Conservation (phyloP, 2,329 filamentous ascomycete species). For the Bretziella fagacearum region DNA sequence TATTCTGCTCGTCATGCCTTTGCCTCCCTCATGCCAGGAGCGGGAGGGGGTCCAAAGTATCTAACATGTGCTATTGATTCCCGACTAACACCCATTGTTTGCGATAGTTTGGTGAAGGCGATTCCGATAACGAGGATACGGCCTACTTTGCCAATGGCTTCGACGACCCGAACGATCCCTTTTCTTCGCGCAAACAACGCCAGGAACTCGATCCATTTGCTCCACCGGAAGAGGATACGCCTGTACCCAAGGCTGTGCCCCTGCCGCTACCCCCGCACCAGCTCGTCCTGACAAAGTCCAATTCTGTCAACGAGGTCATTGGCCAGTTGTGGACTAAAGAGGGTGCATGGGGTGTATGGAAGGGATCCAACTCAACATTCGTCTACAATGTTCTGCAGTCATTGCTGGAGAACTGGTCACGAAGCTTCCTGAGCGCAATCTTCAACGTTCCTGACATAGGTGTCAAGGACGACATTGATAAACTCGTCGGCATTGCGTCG, state of each 20-base stretch:
- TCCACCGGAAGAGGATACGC: slow-evolving; percentile 9
- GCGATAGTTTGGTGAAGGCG: slow-evolving; percentile 19
- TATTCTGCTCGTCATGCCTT: too few species aligned
- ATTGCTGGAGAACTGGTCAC: slow-evolving; percentile 79
- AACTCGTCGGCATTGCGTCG: slow-evolving; percentile 54
- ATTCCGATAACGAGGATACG: slow-evolving; percentile 60
- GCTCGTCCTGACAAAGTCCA: slow-evolving; percentile 53
- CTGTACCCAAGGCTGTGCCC: slow-evolving; percentile 17
- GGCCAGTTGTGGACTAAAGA: slow-evolving; percentile 79
- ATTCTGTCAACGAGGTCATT: slow-evolving; percentile 74
- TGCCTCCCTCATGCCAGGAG: background rate
- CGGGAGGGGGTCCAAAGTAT: background rate
- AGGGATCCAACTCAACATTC: slow-evolving; percentile 81
- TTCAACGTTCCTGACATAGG: slow-evolving; percentile 78
- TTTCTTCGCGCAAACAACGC: slow-evolving; percentile 8
- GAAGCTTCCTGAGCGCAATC: slow-evolving; percentile 76
- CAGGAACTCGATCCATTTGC: slow-evolving; percentile 13
- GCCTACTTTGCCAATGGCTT: slow-evolving; percentile 63
- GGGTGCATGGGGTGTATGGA: slow-evolving; percentile 86
- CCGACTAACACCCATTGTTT: slow-evolving; percentile 1
- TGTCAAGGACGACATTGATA: slow-evolving; percentile 58
- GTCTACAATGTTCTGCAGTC: slow-evolving; percentile 76
- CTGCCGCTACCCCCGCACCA: slow-evolving; percentile 34
- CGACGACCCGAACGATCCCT: slow-evolving; percentile 33
- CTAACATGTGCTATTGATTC: background rate